Evolutionary conservation across 805 yeast species (phyloP), one percentile per base, ranked within the genome.

Genomic region (Vanderwaltozyma tropicalis): DNA sequence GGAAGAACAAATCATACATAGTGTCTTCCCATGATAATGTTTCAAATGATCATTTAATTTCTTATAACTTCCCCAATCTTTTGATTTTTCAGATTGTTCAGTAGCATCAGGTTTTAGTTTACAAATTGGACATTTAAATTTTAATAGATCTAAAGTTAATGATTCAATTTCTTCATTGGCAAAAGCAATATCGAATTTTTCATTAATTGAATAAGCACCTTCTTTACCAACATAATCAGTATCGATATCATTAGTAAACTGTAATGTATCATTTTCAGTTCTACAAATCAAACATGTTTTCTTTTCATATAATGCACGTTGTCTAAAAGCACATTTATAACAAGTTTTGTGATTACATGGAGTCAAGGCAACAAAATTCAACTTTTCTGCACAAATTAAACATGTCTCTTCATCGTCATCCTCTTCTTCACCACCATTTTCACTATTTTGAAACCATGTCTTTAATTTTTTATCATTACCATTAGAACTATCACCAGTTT

Each of bases 331-430:
- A 64, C 99, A 92, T 32, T 57, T 62, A 53, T 86, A 84, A 59
- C 99, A 92, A 0, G 87, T 76, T 25, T 67, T 71, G 55, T 92
- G 97, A 49, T 79, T 77, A 60, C 99, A 92, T 0, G 86, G 83
- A 1, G 92, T 72, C 9, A 82, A 52, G 0, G 94, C 85, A 2
- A 78, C 76, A 47, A 68, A 72, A n/a, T 49, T 46, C 20, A 86
- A 67, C 22, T 64, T 64, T 32, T 83, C 80, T 0, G 96, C 92
- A 64, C 99, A 92, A 40, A 92, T 83, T 17, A 87, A 62, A 68
- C 96, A 88, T 24, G 61, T 52, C 11, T 70, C 70, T 8, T 49
- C 59, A n/a, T 62, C 69, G 28, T 63, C 66, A 14, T 58, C 59
- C 13, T 55, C 61, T 5, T 57, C 62, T 8, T 51, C 62, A 13